Base-by-base conservation (phyloP, 2,329 filamentous ascomycete species). In the Onygena corvina region DNA sequence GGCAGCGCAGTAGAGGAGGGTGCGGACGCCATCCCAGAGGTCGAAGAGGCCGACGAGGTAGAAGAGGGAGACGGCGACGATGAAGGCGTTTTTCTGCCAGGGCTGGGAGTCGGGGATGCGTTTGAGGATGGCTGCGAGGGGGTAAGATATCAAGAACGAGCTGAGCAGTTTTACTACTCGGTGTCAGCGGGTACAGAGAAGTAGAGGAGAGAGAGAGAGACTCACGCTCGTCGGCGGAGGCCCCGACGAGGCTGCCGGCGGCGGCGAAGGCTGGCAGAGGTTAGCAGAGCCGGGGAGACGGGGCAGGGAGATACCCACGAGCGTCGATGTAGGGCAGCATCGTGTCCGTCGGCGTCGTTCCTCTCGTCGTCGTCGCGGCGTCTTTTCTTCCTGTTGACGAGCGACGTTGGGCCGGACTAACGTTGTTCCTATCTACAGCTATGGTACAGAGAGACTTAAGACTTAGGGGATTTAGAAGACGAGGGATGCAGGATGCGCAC, bases 1-100 rank as follows among this genome's bases (percentile, higher is more conserved):
- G 14, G 76, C 77, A 0, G 90, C 80, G 62, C 86, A 88, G 62
- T 94, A 81, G 51, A 84, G 64, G 33, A 98, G 71, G 2, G 89
- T 94, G 33, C 77, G 76, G 11, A 93, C 68, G 50, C 92, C 93
- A 65, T 70, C 73, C 89, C 90, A 96, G 44, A 98, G 76, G 61
- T 94, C 85, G 67, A 94, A 98, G 2, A 98, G 76, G 25, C 92
- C 92, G 50, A 98, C 76, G 5, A 98, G 76, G 65, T 94, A 96
- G 72, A 98, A 96, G 20, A 92, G 64, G 3, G 85, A 85, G 12
- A 87, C 79, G 23, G 72, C 70, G 56, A 96, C 83, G 53, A 84
- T 86, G 67, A 95, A 96, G 12, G 81, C 62, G 65, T 96, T 96
- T 71, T 96, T 96, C 59, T 80, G 77, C 59, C 80, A 81, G 49